Evolutionary conservation across 768 basidiomycete genomes (phyloP).

Genomic region (Sarcodon aspratus): DNA sequence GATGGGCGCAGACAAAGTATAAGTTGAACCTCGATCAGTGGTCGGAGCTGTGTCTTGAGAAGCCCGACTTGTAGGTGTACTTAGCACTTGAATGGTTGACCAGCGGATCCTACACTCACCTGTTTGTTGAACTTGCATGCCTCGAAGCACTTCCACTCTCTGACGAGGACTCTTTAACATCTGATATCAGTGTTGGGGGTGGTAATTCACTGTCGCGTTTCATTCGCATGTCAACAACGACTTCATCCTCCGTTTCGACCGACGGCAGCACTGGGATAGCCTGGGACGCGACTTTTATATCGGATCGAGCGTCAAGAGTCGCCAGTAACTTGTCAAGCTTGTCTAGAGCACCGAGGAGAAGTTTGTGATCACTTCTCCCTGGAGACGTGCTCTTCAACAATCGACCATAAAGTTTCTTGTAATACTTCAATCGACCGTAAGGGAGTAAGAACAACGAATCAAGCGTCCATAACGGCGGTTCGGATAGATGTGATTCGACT

Average conservation of each 20-base stretch:
- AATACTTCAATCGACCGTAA: slow-evolving; percentile 76
- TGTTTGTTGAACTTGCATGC: slow-evolving; percentile 5
- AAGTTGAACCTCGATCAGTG: slow-evolving; percentile 41
- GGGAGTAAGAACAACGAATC: slow-evolving; percentile 86
- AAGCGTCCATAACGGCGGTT: slow-evolving; percentile 59
- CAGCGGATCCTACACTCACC: neutral
- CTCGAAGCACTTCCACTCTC: slow-evolving; percentile 14
- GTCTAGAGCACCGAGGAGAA: slow-evolving; percentile 72
- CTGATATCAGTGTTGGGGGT: neutral
- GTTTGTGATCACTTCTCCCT: slow-evolving; percentile 75
- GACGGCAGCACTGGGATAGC: slow-evolving; percentile 9
- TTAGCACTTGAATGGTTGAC: neutral
- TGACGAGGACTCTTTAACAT: slow-evolving; percentile 6
- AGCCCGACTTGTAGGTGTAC: slow-evolving; percentile 34
- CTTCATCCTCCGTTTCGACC: slow-evolving; percentile 38
- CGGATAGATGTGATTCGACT: slow-evolving; percentile 20
- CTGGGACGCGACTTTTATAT: slow-evolving; percentile 35
- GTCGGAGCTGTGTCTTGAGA: slow-evolving; percentile 51
- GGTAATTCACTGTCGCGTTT: slow-evolving; percentile 12
- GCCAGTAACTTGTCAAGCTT: slow-evolving; percentile 67
- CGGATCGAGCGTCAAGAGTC: slow-evolving; percentile 49
- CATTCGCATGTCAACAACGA: slow-evolving; percentile 44
- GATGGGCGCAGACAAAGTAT: slow-evolving; percentile 44
- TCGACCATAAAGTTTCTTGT: slow-evolving; percentile 80
- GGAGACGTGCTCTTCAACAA: slow-evolving; percentile 79